Conservation (phyloP, 2,329 filamentous ascomycete genomes). For the Aspergillus pseudonomiae region DNA sequence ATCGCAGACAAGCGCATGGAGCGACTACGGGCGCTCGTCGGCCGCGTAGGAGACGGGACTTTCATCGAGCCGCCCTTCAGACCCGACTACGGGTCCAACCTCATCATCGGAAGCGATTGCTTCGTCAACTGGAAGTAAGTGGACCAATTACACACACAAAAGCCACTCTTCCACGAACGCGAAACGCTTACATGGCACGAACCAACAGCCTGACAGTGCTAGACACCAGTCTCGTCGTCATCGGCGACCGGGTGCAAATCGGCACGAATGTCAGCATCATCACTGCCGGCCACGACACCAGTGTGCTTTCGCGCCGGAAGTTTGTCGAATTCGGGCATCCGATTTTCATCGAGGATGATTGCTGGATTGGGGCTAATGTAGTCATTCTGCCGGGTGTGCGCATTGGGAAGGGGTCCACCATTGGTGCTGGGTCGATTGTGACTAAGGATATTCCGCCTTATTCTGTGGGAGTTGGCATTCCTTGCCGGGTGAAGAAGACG, state of each 20-base stretch:
- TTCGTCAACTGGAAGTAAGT: constrained; percentile 39
- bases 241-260: constrained; percentile 57
- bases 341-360: constrained; percentile 53
- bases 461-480: constrained; percentile 34
- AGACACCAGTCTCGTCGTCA: constrained; percentile 57
- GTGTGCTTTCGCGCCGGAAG: constrained; percentile 51
- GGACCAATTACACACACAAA: not conserved
- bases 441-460: constrained; percentile 41
- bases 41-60: constrained; percentile 31
- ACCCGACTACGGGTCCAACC: constrained; percentile 39
- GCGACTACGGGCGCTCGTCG: constrained; percentile 31
- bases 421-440: constrained; percentile 45
- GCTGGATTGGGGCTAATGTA: constrained; percentile 55
- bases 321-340: constrained; percentile 55
- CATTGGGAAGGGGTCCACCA: constrained; percentile 46
- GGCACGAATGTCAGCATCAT: constrained; percentile 58
- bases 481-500: constrained; percentile 29
- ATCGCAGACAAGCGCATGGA: constrained; percentile 29
- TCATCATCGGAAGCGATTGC: constrained; percentile 32
- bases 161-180: accelerated
- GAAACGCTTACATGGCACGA: not conserved
- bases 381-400: constrained; percentile 47
- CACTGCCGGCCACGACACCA: constrained; percentile 56
- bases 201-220: constrained; percentile 56
- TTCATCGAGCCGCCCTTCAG: constrained; percentile 37